Conservation (phyloP, 441 rosid species). For the Populus hybrid region DNA sequence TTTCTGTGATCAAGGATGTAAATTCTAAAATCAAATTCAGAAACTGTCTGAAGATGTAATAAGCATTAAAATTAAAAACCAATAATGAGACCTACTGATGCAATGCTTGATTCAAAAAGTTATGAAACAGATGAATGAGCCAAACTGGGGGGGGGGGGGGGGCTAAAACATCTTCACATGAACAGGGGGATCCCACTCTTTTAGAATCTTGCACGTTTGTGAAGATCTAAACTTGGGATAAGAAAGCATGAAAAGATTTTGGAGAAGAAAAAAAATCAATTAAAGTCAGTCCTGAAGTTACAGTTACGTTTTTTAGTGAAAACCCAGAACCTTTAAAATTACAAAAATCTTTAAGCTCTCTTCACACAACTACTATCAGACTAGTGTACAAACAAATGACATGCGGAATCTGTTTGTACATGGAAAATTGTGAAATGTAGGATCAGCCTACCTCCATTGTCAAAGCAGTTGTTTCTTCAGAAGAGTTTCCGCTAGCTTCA, state of each 20-base stretch:
- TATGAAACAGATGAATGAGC: neutral
- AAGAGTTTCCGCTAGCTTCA: constrained; percentile 35
- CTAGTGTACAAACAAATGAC: neutral
- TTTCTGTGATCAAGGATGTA: constrained; percentile 3
- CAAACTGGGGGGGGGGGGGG: too few relatives aligned
- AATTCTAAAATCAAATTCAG: neutral
- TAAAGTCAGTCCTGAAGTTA: neutral
- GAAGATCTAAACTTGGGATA: neutral
- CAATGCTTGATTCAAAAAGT: neutral
- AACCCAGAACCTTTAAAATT: neutral
- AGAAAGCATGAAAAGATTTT: neutral
- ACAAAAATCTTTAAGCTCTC: neutral
- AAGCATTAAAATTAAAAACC: neutral
- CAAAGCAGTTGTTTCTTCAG: constrained; percentile 36
- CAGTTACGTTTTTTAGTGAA: neutral
- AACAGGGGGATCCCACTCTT: neutral
- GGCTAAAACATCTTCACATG: neutral
- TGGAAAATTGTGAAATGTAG: constrained; percentile 10
- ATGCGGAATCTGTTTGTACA: neutral
- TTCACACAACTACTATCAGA: neutral
- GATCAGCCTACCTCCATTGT: constrained; percentile 46
- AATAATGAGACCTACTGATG: neutral
- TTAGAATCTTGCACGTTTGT: neutral
- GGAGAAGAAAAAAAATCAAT: neutral
- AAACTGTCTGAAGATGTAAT: neutral